Evolutionary conservation across 805 yeast genomes (phyloP).

Genomic region (Wickerhamomyces xylosicus): DNA sequence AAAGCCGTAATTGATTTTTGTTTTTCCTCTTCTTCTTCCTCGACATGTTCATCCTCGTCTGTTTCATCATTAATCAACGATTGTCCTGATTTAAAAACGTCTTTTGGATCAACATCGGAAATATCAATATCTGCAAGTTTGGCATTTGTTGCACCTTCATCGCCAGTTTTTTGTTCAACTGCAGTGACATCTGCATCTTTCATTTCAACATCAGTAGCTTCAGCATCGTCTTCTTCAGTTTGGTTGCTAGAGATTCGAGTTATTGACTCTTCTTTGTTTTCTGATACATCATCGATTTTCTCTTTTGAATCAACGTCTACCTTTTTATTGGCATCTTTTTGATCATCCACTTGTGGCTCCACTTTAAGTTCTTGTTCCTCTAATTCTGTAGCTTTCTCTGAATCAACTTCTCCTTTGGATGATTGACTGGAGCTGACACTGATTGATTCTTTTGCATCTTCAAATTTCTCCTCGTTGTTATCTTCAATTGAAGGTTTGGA

Average conservation of each 20-base stretch:
- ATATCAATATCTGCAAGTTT: too few relatives aligned
- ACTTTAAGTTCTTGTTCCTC: neutral
- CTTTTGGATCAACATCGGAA: neutral
- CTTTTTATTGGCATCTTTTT: neutral
- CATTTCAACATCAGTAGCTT: neutral
- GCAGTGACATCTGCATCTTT: conserved; percentile 3
- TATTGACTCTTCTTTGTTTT: neutral
- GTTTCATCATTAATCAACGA: neutral
- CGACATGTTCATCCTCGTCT: conserved; percentile 1
- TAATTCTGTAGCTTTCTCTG: too few relatives aligned
- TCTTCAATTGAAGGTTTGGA: neutral
- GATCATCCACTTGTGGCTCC: too few relatives aligned
- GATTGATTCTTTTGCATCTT: neutral
- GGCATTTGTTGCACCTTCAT: conserved; percentile 1
- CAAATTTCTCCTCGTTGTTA: neutral
- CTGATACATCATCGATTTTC: neutral
- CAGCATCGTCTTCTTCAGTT: neutral
- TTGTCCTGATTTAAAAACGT: neutral
- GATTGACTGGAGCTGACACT: neutral
- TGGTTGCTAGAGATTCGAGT: neutral
- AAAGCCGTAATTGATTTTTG: conserved; percentile 4
- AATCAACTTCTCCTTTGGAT: neutral
- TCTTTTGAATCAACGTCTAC: neutral
- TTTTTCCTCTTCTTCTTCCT: conserved; percentile 7
- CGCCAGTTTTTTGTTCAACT: conserved; percentile 1